Evolutionary conservation across 371 early-diverging fungal species (phyloP), one percentile per base, ranked within the genome.

Genomic region (Mortierella sp.): DNA sequence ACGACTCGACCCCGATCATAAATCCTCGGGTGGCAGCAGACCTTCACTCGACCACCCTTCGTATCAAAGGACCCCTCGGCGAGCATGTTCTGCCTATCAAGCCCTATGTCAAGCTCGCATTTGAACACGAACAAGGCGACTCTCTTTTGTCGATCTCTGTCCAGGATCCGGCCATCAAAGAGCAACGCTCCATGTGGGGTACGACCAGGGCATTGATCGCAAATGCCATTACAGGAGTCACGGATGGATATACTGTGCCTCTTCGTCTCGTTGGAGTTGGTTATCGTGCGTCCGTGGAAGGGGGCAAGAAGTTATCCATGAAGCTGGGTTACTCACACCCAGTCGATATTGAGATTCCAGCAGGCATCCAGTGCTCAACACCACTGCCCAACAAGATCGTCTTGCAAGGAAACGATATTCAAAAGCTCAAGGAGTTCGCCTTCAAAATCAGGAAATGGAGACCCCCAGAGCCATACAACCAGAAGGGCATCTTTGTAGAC

Each of bases 381-480:
- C 96, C 96, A n/a, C 84, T 86, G 38, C 96, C 98, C 26, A 95
- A 94, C 47, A 88, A 94, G 53, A 86, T 98, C 42, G 68, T 96
- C 39, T 71, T 98, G 67, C 86, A 81, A 45, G 96, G 97, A 31
- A 85, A 82, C 34, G 91, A 96, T 81, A 74, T 89, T 68, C 91
- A 91, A 64, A 78, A 85, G 46, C 86, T 98, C 46, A 93, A 90
- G 54, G 90, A 92, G 80, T 95, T 97, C 78, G 99, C 99, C 9
- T 95, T 97, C 55, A 90, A 89, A 71, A 92, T 98, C 64, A 88
- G 96, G 61, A 86, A 88, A 62, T 93, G 93, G 91, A 88, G 95
- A 82, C 89, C 87, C 76, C 99, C 99, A 27, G 99, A 98, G 85
- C 98, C 99, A 53, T 98, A 98, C 74, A 98, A 98, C 80, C 96